Conservation (phyloP, 805 yeast genomes). For the Suhomyces pyralidae region DNA sequence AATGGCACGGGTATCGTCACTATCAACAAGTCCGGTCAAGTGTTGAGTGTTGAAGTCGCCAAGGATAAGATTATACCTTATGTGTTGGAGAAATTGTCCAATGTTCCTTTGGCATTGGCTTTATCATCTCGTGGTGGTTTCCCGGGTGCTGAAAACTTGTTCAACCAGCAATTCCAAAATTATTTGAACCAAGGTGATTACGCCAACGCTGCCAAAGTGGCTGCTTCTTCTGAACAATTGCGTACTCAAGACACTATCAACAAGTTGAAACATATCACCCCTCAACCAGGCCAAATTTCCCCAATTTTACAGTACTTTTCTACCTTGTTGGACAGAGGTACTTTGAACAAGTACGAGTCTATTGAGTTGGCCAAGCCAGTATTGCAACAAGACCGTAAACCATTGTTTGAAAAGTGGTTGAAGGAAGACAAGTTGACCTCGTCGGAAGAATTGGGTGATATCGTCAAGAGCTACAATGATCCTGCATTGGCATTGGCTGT, state of each 20-base stretch:
- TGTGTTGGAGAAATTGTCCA: constrained; percentile 78
- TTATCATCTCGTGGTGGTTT: constrained; percentile 94
- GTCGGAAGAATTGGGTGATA: constrained; percentile 97
- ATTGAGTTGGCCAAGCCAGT: constrained; percentile 94
- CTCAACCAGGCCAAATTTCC: constrained; percentile 91
- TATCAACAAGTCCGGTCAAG: constrained; percentile 93
- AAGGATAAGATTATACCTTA: constrained; percentile 85
- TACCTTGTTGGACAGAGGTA: constrained; percentile 86
- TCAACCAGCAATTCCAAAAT: constrained; percentile 87
- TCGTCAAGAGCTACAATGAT: constrained; percentile 80
- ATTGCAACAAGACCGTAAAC: constrained; percentile 90
- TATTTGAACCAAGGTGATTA: constrained; percentile 83
- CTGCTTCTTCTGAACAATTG: constrained; percentile 89
- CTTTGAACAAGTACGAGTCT: constrained; percentile 90
- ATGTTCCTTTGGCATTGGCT: constrained; percentile 80
- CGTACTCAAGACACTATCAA: constrained; percentile 94
- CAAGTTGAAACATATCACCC: constrained; percentile 84
- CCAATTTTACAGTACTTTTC: constrained; percentile 93
- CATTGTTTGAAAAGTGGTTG: constrained; percentile 92
- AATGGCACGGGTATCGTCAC: constrained; percentile 82
- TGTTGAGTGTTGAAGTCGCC: constrained; percentile 85
- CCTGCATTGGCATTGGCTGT: constrained; percentile 85
- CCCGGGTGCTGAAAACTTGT: constrained; percentile 94
- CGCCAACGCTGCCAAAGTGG: constrained; percentile 90
- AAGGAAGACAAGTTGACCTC: constrained; percentile 90